These are phyloP conservation scores for Chalaropsis ovoidea DNA, from an alignment of 2,329 filamentous ascomycete species.

Conservation along the genomic window DNA sequence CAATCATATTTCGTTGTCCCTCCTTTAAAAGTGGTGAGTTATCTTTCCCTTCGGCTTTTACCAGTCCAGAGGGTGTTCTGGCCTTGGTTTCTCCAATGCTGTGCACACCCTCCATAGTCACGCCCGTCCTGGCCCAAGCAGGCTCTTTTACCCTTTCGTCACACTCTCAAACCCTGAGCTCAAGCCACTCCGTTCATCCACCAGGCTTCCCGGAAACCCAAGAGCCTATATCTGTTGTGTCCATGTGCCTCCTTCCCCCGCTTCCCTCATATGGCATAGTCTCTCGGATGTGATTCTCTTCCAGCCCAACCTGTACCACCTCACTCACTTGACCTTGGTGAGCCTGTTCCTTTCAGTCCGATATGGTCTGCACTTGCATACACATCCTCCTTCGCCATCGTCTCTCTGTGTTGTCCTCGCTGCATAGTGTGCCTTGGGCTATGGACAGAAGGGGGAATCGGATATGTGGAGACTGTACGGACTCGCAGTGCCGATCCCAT, in stretches of 20 bases:
- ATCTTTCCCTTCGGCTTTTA: not conserved
- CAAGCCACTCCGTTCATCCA: not conserved
- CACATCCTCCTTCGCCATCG: not conserved
- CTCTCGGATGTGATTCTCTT: not conserved
- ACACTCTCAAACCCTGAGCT: not conserved
- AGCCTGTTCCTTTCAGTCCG: not conserved
- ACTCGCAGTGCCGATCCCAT: conserved; percentile 5
- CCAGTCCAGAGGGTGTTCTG: not conserved
- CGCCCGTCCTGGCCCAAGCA: not conserved
- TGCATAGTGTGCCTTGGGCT: not conserved
- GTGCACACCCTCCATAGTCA: not conserved
- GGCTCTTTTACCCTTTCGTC: not conserved
- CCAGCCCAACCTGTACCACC: conserved; percentile 6
- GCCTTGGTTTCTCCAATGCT: conserved; percentile 1
- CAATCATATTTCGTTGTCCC: not conserved
- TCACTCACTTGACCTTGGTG: not conserved
- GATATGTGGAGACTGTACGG: conserved; percentile 1
- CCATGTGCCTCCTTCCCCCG: not conserved
- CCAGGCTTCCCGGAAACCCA: not conserved
- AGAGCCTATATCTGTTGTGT: not conserved
- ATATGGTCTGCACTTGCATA: not conserved
- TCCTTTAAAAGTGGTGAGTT: not conserved
- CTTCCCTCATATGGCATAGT: not conserved
- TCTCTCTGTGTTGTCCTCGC: not conserved
- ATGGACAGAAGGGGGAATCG: conserved; percentile 2